These are phyloP conservation scores for Candida mesenterica DNA, from an alignment of 1,139 yeast genomes.

Conservation along the genomic window DNA sequence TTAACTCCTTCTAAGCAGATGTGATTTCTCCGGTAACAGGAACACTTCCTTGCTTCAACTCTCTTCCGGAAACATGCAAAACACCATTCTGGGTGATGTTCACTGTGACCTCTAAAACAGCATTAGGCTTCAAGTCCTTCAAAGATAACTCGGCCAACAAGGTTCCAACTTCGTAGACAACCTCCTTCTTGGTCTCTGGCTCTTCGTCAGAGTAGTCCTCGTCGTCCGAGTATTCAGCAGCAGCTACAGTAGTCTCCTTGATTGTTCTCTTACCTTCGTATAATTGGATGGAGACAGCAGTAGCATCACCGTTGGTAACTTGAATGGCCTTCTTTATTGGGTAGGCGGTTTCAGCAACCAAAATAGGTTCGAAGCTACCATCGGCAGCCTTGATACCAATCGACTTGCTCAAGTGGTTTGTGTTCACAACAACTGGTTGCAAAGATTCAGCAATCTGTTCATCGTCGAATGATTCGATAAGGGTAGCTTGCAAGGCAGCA, in stretches of 20 bases:
- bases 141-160: slow-evolving; percentile 78
- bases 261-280: slow-evolving; percentile 83
- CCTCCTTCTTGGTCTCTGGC: slow-evolving; percentile 74
- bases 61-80: slow-evolving; percentile 82
- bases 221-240: slow-evolving; percentile 47
- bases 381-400: slow-evolving; percentile 80
- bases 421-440: slow-evolving; percentile 83
- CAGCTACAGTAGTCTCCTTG: slow-evolving; percentile 74
- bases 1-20: too few species aligned
- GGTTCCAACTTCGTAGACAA: slow-evolving; percentile 70
- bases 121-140: slow-evolving; percentile 67
- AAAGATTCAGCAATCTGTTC: slow-evolving; percentile 84
- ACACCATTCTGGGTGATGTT: slow-evolving; percentile 84
- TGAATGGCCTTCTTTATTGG: slow-evolving; percentile 82
- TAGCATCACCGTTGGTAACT: slow-evolving; percentile 59
- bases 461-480: slow-evolving; percentile 79
- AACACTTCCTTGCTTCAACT: slow-evolving; percentile 63
- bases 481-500: slow-evolving; percentile 94
- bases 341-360: slow-evolving; percentile 84
- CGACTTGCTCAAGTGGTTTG: slow-evolving; percentile 82
- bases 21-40: slow-evolving; percentile 51
- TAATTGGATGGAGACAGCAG: slow-evolving; percentile 66
- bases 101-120: slow-evolving; percentile 72
- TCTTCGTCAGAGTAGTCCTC: slow-evolving; percentile 50
- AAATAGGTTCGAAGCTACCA: slow-evolving; percentile 70